A percentile compares a stretch with the other conserved stretches of the same genome.
Conservation (phyloP, 768 basidiomycete species). For the Sistotremastrum niveocremeum region DNA sequence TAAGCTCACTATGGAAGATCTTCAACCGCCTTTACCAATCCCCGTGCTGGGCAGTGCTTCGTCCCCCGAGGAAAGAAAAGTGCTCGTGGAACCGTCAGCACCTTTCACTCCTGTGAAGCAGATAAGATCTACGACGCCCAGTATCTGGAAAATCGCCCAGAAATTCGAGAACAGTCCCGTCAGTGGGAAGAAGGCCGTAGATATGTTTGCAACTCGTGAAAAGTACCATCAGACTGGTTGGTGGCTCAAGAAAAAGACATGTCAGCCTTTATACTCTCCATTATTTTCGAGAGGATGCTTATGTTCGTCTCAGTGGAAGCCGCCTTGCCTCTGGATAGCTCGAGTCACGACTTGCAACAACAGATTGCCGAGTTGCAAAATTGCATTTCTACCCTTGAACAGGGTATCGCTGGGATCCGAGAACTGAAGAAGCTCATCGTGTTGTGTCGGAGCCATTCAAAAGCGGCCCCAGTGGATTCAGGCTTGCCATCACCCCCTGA, state of each 20-base stretch:
- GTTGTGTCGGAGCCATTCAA: slow-evolving; percentile 26
- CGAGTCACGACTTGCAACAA: slow-evolving; percentile 34
- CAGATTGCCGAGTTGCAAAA: slow-evolving; percentile 36
- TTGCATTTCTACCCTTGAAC: slow-evolving; percentile 40
- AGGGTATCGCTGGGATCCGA: slow-evolving; percentile 34
- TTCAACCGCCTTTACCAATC: neutral
- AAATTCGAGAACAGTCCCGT: slow-evolving; percentile 66
- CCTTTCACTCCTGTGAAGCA: slow-evolving; percentile 59
- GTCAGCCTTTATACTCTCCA: slow-evolving; percentile 29
- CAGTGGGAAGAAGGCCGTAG: too few species aligned
- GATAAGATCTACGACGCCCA: slow-evolving; percentile 39
- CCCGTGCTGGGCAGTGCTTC: neutral
- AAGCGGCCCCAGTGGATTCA: slow-evolving; percentile 40
- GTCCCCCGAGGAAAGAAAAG: too few species aligned
- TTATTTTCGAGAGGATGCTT: slow-evolving; percentile 1
- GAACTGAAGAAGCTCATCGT: slow-evolving; percentile 54
- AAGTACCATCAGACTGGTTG: slow-evolving; percentile 61
- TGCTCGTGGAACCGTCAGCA: slow-evolving; percentile 6
- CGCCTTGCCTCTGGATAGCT: slow-evolving; percentile 17
- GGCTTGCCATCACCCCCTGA: slow-evolving; percentile 31
- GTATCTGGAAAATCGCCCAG: slow-evolving; percentile 30
- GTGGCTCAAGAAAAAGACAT: slow-evolving; percentile 67
- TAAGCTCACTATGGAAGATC: neutral
- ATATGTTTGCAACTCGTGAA: slow-evolving; percentile 23
- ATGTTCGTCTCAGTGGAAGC: too few species aligned